These are phyloP conservation scores for Ramularia endophylla DNA, from an alignment of 2,329 filamentous ascomycete genomes.

Conservation along the genomic window DNA sequence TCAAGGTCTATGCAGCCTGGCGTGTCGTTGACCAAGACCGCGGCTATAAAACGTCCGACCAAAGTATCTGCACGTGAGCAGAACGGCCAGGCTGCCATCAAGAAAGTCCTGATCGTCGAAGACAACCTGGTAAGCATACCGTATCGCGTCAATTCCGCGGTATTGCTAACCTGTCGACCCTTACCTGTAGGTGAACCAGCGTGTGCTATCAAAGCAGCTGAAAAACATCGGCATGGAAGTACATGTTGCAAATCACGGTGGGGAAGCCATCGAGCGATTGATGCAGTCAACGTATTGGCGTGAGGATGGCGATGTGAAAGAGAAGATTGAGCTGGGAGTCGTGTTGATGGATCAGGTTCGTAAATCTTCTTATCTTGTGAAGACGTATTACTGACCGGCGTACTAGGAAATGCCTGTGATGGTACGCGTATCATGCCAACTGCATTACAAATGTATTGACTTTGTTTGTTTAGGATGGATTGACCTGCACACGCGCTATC, in stretches of 20 bases:
- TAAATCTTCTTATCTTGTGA: too few species aligned
- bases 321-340: slow-evolving; percentile 35
- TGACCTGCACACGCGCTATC: slow-evolving; percentile 65
- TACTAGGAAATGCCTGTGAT: slow-evolving; percentile 77
- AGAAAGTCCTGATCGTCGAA: slow-evolving; percentile 37
- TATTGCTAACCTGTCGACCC: neutral
- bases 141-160: too few species aligned
- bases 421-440: slow-evolving; percentile 27
- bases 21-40: neutral
- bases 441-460: slow-evolving; percentile 5
- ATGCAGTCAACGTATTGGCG: slow-evolving; percentile 40
- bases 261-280: slow-evolving; percentile 42
- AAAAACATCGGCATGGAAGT: slow-evolving; percentile 43
- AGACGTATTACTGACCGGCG: too few species aligned
- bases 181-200: slow-evolving; percentile 34
- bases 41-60: neutral
- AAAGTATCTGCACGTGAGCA: neutral
- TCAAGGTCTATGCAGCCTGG: neutral
- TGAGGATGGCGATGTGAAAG: slow-evolving; percentile 16
- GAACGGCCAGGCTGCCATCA: slow-evolving; percentile 6
- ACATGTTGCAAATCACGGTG: slow-evolving; percentile 45
- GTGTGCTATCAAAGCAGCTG: slow-evolving; percentile 46
- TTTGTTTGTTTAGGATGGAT: slow-evolving; percentile 48
- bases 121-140: slow-evolving; percentile 35
- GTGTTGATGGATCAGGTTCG: slow-evolving; percentile 80